These are phyloP conservation scores for Plectosphaerella plurivora DNA, from an alignment of 2,329 filamentous ascomycete genomes.

Conservation along the genomic window DNA sequence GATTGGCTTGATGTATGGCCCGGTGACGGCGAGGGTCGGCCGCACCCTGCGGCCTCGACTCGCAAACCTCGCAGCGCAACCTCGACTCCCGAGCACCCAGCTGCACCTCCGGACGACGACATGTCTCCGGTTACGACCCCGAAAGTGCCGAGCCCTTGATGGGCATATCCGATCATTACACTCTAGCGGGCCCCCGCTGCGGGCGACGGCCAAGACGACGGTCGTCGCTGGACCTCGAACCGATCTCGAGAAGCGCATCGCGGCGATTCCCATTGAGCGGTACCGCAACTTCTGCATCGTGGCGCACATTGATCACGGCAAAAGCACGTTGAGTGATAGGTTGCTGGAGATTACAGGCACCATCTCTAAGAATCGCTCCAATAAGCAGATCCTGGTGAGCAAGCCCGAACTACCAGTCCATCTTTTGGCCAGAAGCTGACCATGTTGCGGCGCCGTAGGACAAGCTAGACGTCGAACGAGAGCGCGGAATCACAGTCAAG, in stretches of 20 bases:
- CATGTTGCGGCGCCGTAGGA: slow-evolving; percentile 43
- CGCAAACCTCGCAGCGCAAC: neutral
- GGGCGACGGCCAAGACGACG: slow-evolving; percentile 3
- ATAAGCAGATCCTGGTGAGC: slow-evolving; percentile 78
- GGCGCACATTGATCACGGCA: slow-evolving; percentile 97
- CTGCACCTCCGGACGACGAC: too few relatives aligned
- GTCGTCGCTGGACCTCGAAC: slow-evolving; percentile 13
- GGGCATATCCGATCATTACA: slow-evolving; percentile 1
- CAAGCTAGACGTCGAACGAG: slow-evolving; percentile 93
- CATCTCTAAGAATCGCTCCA: slow-evolving; percentile 72
- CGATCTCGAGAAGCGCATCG: slow-evolving; percentile 56
- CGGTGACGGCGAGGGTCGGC: neutral
- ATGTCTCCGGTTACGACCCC: too few relatives aligned
- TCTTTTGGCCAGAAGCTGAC: neutral
- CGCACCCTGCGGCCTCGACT: neutral
- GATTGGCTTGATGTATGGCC: neutral
- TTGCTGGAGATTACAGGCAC: slow-evolving; percentile 92
- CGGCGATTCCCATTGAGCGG: slow-evolving; percentile 71
- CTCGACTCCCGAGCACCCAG: too few relatives aligned
- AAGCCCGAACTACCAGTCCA: neutral
- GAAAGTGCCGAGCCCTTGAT: too few relatives aligned
- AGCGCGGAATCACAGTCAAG: slow-evolving; percentile 93
- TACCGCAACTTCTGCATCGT: slow-evolving; percentile 98
- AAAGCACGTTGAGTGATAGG: slow-evolving; percentile 90
- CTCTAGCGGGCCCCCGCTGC: neutral